These are phyloP conservation scores for Vitis hybrid DNA, from an alignment of 177 flowering plant genomes.

Conservation along the genomic window DNA sequence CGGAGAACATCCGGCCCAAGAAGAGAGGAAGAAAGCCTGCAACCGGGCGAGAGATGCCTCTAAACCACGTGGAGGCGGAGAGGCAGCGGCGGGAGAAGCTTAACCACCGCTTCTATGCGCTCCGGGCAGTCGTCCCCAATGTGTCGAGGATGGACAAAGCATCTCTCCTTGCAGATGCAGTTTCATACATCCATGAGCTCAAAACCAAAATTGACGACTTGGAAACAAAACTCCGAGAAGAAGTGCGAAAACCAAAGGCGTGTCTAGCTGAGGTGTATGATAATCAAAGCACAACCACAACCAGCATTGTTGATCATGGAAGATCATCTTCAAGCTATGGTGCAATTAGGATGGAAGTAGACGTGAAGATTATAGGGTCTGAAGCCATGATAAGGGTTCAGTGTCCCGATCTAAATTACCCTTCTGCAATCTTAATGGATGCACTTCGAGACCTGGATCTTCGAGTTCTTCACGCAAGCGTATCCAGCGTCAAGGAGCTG, in stretches of 20 bases:
- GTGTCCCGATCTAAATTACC: slow-evolving; percentile 23
- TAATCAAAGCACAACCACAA: background rate
- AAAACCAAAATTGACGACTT: slow-evolving; percentile 20
- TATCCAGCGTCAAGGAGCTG: slow-evolving; percentile 25
- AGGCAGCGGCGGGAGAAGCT: slow-evolving; percentile 46
- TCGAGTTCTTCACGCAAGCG: slow-evolving; percentile 24
- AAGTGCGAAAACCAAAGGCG: background rate
- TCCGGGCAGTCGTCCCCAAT: slow-evolving; percentile 42
- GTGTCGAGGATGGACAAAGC: slow-evolving; percentile 54
- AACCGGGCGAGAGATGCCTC: slow-evolving; percentile 15
- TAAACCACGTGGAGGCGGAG: slow-evolving; percentile 48
- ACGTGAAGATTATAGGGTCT: slow-evolving; percentile 30
- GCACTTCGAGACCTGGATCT: slow-evolving; percentile 27
- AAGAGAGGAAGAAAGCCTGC: slow-evolving; percentile 22
- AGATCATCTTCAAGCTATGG: background rate
- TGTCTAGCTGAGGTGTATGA: background rate
- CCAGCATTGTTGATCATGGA: background rate
- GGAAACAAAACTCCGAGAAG: slow-evolving; percentile 15
- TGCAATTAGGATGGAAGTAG: slow-evolving; percentile 14
- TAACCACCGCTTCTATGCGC: slow-evolving; percentile 41
- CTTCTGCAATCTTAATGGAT: slow-evolving; percentile 28
- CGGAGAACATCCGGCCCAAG: background rate
- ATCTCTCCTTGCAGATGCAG: slow-evolving; percentile 40
- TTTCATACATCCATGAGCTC: slow-evolving; percentile 37
- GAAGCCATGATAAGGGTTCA: slow-evolving; percentile 33